A percentile compares a stretch with the other conserved stretches of the same genome.
Evolutionary conservation across 1,284 basidiomycete species (phyloP).

Genomic region (Vanrija sp.): DNA sequence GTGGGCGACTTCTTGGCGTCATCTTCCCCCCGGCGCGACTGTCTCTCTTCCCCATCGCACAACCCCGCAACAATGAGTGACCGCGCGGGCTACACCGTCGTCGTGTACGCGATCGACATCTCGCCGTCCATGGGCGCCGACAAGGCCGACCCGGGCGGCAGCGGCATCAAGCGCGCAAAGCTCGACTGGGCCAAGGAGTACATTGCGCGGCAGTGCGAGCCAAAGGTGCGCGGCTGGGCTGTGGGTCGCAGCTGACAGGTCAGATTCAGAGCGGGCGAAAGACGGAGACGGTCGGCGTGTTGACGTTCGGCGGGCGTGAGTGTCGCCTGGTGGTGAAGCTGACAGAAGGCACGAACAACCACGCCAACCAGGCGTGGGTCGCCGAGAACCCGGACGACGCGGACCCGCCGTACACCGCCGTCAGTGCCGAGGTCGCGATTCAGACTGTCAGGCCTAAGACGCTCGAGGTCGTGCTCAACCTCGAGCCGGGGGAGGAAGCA

Average conservation of each 20-base stretch:
- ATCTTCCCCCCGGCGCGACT: not conserved
- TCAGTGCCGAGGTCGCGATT: conserved; percentile 73
- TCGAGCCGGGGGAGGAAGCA: conserved; percentile 53
- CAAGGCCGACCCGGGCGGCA: conserved; percentile 58
- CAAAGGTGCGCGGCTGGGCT: conserved; percentile 59
- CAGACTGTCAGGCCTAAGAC: conserved; percentile 70
- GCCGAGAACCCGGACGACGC: conserved; percentile 35
- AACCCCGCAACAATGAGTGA: conserved; percentile 24
- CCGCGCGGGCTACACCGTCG: conserved; percentile 41
- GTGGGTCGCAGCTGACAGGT: not conserved
- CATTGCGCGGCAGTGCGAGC: conserved; percentile 80
- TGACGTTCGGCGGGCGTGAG: conserved; percentile 75
- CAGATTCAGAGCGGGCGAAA: conserved; percentile 85
- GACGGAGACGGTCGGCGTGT: conserved; percentile 83
- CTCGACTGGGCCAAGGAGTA: conserved; percentile 78
- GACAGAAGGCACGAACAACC: conserved; percentile 65
- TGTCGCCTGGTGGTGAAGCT: conserved; percentile 12
- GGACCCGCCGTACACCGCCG: conserved; percentile 60
- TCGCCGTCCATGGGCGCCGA: conserved; percentile 75
- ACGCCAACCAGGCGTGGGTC: conserved; percentile 54
- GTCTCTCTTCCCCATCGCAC: not conserved
- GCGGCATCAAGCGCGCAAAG: conserved; percentile 63
- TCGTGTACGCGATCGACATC: conserved; percentile 71
- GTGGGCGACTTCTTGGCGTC: not conserved
- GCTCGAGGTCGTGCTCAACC: conserved; percentile 66